A percentile compares a stretch with the other conserved stretches of the same genome.
Evolutionary conservation across 2,329 filamentous ascomycete genomes (phyloP).

Genomic region (Ophiocordyceps sinensis): DNA sequence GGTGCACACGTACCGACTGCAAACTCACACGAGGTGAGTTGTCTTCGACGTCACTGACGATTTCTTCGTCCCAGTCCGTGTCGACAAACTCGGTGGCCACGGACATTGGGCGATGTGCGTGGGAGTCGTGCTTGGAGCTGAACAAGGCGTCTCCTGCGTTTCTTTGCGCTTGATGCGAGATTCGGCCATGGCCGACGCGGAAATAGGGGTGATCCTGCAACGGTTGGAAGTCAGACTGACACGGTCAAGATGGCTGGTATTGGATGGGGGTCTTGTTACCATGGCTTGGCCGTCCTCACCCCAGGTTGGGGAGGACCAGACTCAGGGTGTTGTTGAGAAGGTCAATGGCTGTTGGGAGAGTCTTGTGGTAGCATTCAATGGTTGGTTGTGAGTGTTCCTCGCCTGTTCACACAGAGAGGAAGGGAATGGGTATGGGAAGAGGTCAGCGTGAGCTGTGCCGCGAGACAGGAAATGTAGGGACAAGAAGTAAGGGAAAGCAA

Average conservation of each 20-base stretch:
- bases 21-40: conserved; percentile 54
- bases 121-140: conserved; percentile 34
- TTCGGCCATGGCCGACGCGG: conserved; percentile 20
- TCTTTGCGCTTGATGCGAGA: conserved; percentile 37
- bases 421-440: neutral
- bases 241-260: neutral
- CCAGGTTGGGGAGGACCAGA: neutral
- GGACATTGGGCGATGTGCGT: conserved; percentile 45
- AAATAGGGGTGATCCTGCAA: conserved; percentile 21
- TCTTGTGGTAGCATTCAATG: conserved; percentile 2
- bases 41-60: conserved; percentile 42
- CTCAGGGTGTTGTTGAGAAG: neutral
- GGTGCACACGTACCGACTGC: conserved; percentile 47
- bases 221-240: neutral
- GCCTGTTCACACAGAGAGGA: neutral
- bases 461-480: conserved; percentile 12
- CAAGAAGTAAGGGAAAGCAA: neutral
- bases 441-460: conserved; percentile 9
- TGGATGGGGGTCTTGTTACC: neutral
- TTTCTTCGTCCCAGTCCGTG: conserved; percentile 54
- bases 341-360: neutral
- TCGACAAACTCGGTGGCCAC: conserved; percentile 66
- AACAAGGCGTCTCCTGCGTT: conserved; percentile 47
- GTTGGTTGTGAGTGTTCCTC: conserved; percentile 7
- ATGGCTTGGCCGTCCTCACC: neutral